A percentile compares a stretch with the other conserved stretches of the same genome.
phyloP scores from a whole-genome alignment of 345 rosid genomes.

The Arabidopsis arenosa region DNA sequence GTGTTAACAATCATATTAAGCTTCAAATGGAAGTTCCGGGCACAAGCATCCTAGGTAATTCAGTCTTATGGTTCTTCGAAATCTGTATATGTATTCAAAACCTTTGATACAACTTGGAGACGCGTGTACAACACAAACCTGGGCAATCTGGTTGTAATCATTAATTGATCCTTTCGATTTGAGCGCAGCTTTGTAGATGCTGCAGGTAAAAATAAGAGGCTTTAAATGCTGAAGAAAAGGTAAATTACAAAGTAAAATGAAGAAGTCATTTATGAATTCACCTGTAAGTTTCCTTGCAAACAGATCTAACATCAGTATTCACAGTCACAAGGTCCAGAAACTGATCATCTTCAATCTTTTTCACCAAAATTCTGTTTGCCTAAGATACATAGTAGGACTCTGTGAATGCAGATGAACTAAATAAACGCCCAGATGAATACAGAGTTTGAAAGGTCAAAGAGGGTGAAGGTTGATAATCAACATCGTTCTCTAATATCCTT shows the following conservation, averaged over 20 bases:
- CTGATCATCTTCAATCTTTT: conserved; percentile 94
- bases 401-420: conserved; percentile 45
- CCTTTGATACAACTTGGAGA: conserved; percentile 31
- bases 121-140: conserved; percentile 61
- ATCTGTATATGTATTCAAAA: not conserved
- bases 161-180: conserved; percentile 85
- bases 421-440: conserved; percentile 39
- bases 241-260: conserved; percentile 30
- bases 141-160: conserved; percentile 93
- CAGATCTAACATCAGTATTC: conserved; percentile 78
- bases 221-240: conserved; percentile 31
- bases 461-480: not conserved
- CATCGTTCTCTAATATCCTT: conserved; percentile 19
- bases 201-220: conserved; percentile 49
- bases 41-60: too few relatives aligned
- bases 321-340: conserved; percentile 89
- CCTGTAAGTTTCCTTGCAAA: conserved; percentile 96
- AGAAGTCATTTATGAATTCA: conserved; percentile 41
- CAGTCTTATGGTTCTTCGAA: too few relatives aligned
- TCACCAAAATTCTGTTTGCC: conserved; percentile 90
- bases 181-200: conserved; percentile 80
- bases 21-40: conserved; percentile 4
- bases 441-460: conserved; percentile 17
- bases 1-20: conserved; percentile 27
- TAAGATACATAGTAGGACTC: conserved; percentile 43